phyloP scores from a whole-genome alignment of 495 filamentous ascomycete species.

The Podospora fimiseda region DNA sequence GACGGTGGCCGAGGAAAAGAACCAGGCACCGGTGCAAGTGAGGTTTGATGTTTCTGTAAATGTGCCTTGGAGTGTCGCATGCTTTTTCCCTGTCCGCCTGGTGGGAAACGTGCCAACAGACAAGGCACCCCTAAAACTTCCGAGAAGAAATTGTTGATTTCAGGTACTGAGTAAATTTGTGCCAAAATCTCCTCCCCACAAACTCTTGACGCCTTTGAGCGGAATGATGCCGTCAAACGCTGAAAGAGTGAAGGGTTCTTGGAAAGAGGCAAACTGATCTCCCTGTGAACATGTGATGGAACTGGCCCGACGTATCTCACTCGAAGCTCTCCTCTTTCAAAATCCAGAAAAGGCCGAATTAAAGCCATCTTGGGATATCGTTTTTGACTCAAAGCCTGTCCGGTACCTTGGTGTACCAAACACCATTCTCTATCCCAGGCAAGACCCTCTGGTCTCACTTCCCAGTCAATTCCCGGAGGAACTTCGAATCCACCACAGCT shows the following conservation, averaged over 20 bases:
- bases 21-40: conserved; percentile 38
- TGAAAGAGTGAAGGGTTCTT: conserved; percentile 49
- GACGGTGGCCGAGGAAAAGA: conserved; percentile 48
- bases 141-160: conserved; percentile 69
- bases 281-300: conserved; percentile 24
- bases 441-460: conserved; percentile 68
- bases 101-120: conserved; percentile 71
- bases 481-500: conserved; percentile 76
- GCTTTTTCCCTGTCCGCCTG: conserved; percentile 46
- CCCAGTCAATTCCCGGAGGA: conserved; percentile 59
- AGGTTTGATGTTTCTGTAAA: conserved; percentile 47
- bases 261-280: conserved; percentile 60
- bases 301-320: conserved; percentile 46
- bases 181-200: conserved; percentile 71
- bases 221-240: conserved; percentile 20
- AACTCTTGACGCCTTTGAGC: conserved; percentile 52
- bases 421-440: conserved; percentile 96
- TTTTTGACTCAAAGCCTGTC: conserved; percentile 74
- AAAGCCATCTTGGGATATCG: conserved; percentile 76
- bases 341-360: conserved; percentile 62
- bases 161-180: conserved; percentile 56
- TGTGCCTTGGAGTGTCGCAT: conserved; percentile 61
- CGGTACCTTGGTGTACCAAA: conserved; percentile 75
- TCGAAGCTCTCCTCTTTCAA: conserved; percentile 43
- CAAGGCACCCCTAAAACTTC: conserved; percentile 67